Conservation (phyloP, 768 basidiomycete species). For the Suillus spraguei region DNA sequence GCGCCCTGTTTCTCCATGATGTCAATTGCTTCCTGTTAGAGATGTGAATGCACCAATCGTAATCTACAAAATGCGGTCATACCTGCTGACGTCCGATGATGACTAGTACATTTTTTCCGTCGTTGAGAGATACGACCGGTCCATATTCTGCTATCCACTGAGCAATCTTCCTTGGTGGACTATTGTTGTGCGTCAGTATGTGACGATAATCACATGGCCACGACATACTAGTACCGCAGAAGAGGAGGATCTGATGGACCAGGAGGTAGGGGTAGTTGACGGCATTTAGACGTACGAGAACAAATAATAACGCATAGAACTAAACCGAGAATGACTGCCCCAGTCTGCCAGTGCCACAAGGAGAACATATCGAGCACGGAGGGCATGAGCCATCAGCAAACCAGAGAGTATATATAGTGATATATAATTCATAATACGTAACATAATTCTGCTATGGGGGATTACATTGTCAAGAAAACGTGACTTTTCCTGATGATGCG, state of each 20-base stretch:
- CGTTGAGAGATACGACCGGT: constrained; percentile 11
- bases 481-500: no score
- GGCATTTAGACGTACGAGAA: neutral
- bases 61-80: constrained; percentile 14
- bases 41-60: constrained; percentile 14
- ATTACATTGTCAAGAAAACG: no score
- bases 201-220: neutral
- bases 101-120: constrained; percentile 10
- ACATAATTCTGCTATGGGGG: no score
- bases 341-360: neutral
- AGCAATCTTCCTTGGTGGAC: constrained; percentile 6
- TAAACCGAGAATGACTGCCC: neutral
- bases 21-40: constrained; percentile 44
- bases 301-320: neutral
- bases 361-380: neutral
- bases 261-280: constrained; percentile 7
- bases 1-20: constrained; percentile 66
- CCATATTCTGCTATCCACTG: constrained; percentile 16
- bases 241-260: constrained; percentile 12
- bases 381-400: no score
- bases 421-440: no score
- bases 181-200: neutral
- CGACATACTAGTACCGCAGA: constrained; percentile 7
- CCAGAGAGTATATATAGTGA: no score
- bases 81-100: constrained; percentile 15